A percentile compares a stretch with the other conserved stretches of the same genome.
phyloP scores from a whole-genome alignment of 2,329 filamentous ascomycete species.

The Lachnellula subtilissima region DNA sequence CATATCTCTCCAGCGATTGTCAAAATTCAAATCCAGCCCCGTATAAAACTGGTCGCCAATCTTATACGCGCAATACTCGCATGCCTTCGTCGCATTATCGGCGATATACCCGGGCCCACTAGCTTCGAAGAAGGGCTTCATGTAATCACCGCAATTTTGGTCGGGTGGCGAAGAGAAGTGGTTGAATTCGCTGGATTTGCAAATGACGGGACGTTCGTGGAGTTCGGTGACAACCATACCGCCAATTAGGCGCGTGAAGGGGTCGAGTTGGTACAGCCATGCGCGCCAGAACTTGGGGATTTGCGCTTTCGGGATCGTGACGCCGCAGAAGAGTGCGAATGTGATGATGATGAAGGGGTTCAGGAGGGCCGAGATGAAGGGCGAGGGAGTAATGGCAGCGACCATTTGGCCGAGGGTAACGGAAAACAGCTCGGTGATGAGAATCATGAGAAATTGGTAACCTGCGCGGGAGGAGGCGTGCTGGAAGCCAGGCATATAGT shows the following conservation, averaged over 20 bases:
- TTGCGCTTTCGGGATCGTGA: constrained; percentile 71
- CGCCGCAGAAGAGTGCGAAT: constrained; percentile 82
- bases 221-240: constrained; percentile 77
- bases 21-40: constrained; percentile 61
- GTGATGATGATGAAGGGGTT: constrained; percentile 81
- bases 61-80: constrained; percentile 77
- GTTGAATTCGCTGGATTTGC: constrained; percentile 58
- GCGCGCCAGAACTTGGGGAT: constrained; percentile 75
- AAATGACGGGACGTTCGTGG: constrained; percentile 59
- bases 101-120: constrained; percentile 71
- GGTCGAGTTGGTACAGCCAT: constrained; percentile 79
- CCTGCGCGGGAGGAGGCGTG: constrained; percentile 61
- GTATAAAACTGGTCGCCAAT: constrained; percentile 77
- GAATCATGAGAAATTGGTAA: constrained; percentile 80
- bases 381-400: constrained; percentile 69
- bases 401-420: constrained; percentile 75
- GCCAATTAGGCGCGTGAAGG: constrained; percentile 75
- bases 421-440: constrained; percentile 79
- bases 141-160: constrained; percentile 70
- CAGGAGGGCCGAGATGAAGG: constrained; percentile 73
- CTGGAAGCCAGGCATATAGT: constrained; percentile 78
- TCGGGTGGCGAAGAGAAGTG: constrained; percentile 61
- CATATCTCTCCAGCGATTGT: constrained; percentile 72
- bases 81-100: constrained; percentile 59
- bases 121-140: constrained; percentile 61